Evolutionary conservation across 495 filamentous ascomycete species (phyloP).

Genomic region (Letharia lupina): DNA sequence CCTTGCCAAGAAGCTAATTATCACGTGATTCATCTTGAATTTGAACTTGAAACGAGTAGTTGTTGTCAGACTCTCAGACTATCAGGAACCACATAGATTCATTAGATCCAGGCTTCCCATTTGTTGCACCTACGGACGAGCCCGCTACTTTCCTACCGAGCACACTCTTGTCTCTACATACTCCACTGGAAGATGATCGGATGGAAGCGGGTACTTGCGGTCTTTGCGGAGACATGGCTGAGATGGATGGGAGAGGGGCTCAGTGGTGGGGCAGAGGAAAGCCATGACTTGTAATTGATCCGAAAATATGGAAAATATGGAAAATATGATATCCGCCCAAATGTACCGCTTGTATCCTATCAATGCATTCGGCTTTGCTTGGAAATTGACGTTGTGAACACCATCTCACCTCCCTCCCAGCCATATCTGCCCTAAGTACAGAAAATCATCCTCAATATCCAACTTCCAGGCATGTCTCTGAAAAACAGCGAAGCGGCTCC

Average conservation of each 20-base stretch:
- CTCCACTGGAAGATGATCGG: neutral
- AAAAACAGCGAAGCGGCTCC: constrained; percentile 31
- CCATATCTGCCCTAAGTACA: neutral
- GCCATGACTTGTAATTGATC: constrained; percentile 10
- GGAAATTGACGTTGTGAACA: neutral
- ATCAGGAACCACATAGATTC: too few species aligned
- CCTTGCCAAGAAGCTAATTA: too few species aligned
- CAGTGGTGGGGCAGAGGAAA: neutral
- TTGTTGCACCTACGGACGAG: neutral
- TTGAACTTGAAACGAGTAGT: too few species aligned
- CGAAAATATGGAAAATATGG: neutral
- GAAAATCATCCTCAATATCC: neutral
- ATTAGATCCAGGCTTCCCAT: neutral
- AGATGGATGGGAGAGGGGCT: neutral
- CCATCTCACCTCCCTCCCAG: neutral
- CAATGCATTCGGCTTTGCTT: neutral
- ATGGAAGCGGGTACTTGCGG: neutral
- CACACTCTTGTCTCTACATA: neutral
- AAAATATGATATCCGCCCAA: constrained; percentile 2
- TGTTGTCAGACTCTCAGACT: too few species aligned
- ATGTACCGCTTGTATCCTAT: neutral
- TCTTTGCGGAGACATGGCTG: constrained; percentile 1
- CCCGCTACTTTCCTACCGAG: neutral
- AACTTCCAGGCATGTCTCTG: constrained; percentile 10
- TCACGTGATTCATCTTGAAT: too few species aligned